phyloP scores from a whole-genome alignment of 768 basidiomycete genomes.

The Amanita brunnescens region DNA sequence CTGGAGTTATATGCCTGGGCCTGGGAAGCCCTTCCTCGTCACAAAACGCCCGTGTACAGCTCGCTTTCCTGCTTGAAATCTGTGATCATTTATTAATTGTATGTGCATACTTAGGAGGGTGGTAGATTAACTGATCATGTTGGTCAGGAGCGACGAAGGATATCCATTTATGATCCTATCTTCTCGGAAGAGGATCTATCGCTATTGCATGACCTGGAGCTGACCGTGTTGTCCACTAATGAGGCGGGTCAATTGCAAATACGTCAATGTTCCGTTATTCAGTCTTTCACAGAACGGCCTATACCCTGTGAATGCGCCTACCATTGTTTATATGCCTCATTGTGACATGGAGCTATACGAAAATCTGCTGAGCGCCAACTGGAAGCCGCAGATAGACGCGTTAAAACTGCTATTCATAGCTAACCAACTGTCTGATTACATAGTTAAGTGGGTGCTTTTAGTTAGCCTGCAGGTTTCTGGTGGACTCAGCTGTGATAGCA shows the following conservation, averaged over 20 bases:
- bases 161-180: conserved; percentile 65
- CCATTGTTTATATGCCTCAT: conserved; percentile 73
- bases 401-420: conserved; percentile 48
- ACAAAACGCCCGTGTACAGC: conserved; percentile 54
- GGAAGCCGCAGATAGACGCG: conserved; percentile 34
- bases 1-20: conserved; percentile 55
- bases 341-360: conserved; percentile 70
- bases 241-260: conserved; percentile 33
- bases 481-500: conserved; percentile 8
- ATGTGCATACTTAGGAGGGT: conserved; percentile 23
- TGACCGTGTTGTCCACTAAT: conserved; percentile 32
- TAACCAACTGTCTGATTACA: conserved; percentile 58
- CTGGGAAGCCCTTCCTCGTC: conserved; percentile 65
- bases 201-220: conserved; percentile 38
- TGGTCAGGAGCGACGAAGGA: conserved; percentile 34
- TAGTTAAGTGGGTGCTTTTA: conserved; percentile 50
- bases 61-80: conserved; percentile 52
- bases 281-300: conserved; percentile 20
- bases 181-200: conserved; percentile 51
- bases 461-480: conserved; percentile 39
- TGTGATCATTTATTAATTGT: conserved; percentile 52
- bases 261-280: not conserved
- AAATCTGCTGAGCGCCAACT: conserved; percentile 51
- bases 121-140: not conserved
- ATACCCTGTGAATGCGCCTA: conserved; percentile 33